Evolutionary conservation across 2,329 filamentous ascomycete genomes (phyloP), one percentile per base, ranked within the genome.

Genomic region (Polytolypa hystricis): DNA sequence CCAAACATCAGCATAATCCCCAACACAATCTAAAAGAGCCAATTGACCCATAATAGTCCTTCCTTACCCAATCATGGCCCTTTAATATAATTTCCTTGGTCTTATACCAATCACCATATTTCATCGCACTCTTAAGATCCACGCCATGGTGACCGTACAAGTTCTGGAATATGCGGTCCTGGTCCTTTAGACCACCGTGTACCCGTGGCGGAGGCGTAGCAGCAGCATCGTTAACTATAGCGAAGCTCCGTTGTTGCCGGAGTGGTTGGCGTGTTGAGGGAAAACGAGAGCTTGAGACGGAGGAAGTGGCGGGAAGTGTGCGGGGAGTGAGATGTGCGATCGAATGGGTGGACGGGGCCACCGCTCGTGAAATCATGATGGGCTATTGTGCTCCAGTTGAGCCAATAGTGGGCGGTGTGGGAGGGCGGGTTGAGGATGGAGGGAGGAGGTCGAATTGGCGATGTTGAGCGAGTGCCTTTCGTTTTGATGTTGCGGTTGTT

Each of bases 151-250:
- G 85, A 55, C 85, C 80, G 69, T 98, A 98, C 41, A 98, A 74
- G 68, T 98, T 98, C 70, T 93, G 87, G 69, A 98, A 98, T 66
- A 98, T 98, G 54, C 91, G 80, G 68, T 98, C 91, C 69, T 96
- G 86, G 62, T 98, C 91, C 67, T 78, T 83, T 52, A 98, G 74
- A 40, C 85, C 86, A 54, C 91, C 86, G 64, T 93, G 83, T 48
- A 74, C 77, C 54, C 69, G 65, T 62, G 81, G 79, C 35, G 73
- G 71, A 60, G 55, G 72, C 59, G 79, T 71, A 45, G 74, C 65
- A 45, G 58, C 54, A 38, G 56, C 51, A 63, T 87, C 82, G 60
- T 84, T 79, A 50, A 86, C 81, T 43, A 83, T 85, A 54, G 84
- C 84, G 66, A 95, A 81, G 50, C 73, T 73, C 60, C 89, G 79